Percentiles rank a stretch among this genome's conserved stretches.
phyloP scores from a whole-genome alignment of 2,329 filamentous ascomycete genomes.

The Alternaria sp. region DNA sequence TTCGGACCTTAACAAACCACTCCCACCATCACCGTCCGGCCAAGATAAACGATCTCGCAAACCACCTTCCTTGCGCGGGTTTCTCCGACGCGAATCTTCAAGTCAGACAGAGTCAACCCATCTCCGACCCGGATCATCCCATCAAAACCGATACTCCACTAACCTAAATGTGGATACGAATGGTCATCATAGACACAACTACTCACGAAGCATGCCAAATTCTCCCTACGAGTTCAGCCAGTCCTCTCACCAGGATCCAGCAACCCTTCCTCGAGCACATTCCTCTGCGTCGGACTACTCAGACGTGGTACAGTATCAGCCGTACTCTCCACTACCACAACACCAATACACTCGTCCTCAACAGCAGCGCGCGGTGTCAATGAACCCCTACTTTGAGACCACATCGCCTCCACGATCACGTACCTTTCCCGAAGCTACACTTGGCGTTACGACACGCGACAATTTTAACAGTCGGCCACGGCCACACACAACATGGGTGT shows the following conservation, averaged over 20 bases:
- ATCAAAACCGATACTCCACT: constrained; percentile 26
- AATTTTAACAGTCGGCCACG: constrained; percentile 31
- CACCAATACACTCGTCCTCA: constrained; percentile 3
- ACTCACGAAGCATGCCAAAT: constrained; percentile 48
- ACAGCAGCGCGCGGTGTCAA: constrained; percentile 26
- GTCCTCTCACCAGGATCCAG: constrained; percentile 16
- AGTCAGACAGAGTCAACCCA: constrained; percentile 30
- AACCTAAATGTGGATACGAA: constrained; percentile 33
- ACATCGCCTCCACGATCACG: constrained; percentile 30
- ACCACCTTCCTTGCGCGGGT: constrained; percentile 33
- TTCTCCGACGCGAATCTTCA: constrained; percentile 38
- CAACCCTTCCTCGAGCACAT: constrained; percentile 27
- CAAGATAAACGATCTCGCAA: constrained; percentile 35
- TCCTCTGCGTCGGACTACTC: constrained; percentile 33
- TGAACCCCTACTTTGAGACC: constrained; percentile 33
- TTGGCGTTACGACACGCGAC: constrained; percentile 30
- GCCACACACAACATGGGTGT: constrained; percentile 44
- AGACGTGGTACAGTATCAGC: constrained; percentile 24
- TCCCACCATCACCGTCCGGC: constrained; percentile 38
- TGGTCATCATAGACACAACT: constrained; percentile 26
- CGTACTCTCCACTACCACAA: constrained; percentile 19
- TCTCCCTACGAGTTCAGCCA: constrained; percentile 37
- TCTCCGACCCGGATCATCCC: constrained; percentile 33
- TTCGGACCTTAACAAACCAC: constrained; percentile 39
- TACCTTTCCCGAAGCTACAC: constrained; percentile 38